Evolutionary conservation across 2,329 filamentous ascomycete species (phyloP).

Genomic region (Didymella sp.): DNA sequence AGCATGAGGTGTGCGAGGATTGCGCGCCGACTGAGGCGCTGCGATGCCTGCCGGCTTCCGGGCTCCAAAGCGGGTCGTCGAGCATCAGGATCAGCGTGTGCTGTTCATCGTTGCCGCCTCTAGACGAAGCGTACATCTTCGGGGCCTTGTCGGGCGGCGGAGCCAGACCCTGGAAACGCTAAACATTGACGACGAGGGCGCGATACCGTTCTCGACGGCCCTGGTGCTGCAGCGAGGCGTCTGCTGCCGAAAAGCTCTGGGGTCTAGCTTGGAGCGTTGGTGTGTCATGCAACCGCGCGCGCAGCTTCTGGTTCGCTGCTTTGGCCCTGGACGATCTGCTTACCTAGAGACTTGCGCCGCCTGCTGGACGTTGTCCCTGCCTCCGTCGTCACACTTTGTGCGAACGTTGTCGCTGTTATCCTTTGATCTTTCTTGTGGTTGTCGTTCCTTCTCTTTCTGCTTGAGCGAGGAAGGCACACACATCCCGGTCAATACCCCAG

Average conservation of each 20-base stretch:
- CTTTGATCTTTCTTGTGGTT: slow-evolving; percentile 1
- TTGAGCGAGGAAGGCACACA: slow-evolving; percentile 6
- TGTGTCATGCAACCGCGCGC: slow-evolving; percentile 41
- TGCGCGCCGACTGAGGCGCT: slow-evolving; percentile 10
- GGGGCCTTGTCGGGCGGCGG: slow-evolving; percentile 23
- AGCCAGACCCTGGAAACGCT: slow-evolving; percentile 28
- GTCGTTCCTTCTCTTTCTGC: not conserved
- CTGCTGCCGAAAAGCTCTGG: slow-evolving; percentile 25
- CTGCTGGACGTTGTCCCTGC: slow-evolving; percentile 23
- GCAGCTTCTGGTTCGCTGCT: slow-evolving; percentile 36
- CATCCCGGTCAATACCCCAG: slow-evolving; percentile 22
- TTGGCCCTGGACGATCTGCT: slow-evolving; percentile 28
- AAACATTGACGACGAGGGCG: slow-evolving; percentile 24
- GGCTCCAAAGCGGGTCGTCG: slow-evolving; percentile 19
- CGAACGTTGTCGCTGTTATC: slow-evolving; percentile 6
- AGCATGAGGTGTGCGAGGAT: slow-evolving; percentile 11
- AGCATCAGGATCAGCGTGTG: slow-evolving; percentile 24
- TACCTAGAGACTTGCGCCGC: slow-evolving; percentile 22
- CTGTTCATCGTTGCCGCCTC: slow-evolving; percentile 25
- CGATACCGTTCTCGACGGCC: slow-evolving; percentile 30
- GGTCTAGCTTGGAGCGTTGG: slow-evolving; percentile 32
- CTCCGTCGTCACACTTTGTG: slow-evolving; percentile 18
- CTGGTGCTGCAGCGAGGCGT: slow-evolving; percentile 28
- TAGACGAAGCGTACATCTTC: slow-evolving; percentile 19
- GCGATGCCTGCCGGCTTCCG: slow-evolving; percentile 24